Percentiles rank a stretch among this genome's conserved stretches.
These are phyloP conservation scores for Xylariales sp. DNA, from an alignment of 2,329 filamentous ascomycete genomes.

Conservation along the genomic window DNA sequence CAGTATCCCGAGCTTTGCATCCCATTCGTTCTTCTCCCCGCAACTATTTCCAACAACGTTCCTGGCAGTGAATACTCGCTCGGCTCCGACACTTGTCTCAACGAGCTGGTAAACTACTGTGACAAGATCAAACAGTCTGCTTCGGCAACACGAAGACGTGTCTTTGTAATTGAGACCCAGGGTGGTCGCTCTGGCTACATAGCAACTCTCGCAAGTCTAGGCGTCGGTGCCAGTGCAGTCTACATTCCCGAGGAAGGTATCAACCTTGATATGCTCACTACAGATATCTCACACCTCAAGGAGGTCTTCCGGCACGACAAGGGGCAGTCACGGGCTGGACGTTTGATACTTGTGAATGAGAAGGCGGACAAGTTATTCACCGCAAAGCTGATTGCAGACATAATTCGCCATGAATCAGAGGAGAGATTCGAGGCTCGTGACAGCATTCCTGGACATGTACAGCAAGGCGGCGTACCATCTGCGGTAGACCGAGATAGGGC, in stretches of 20 bases:
- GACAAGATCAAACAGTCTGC: conserved; percentile 98
- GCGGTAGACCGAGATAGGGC: conserved; percentile 95
- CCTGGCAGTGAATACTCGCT: conserved; percentile 96
- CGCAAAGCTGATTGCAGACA: conserved; percentile 89
- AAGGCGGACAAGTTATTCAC: conserved; percentile 86
- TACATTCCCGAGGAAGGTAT: conserved; percentile 98
- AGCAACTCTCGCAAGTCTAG: conserved; percentile 82
- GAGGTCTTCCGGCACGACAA: conserved; percentile 80
- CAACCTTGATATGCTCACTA: conserved; percentile 84
- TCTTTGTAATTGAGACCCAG: conserved; percentile 98
- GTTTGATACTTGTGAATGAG: conserved; percentile 95
- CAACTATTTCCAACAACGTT: conserved; percentile 99
- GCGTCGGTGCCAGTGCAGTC: conserved; percentile 87
- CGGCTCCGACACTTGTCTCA: conserved; percentile 93
- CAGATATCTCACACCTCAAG: conserved; percentile 85
- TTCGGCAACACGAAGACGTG: conserved; percentile 84
- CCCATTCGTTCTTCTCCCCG: conserved; percentile 84
- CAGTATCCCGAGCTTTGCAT: conserved; percentile 85
- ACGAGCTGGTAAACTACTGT: conserved; percentile 90
- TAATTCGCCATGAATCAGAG: conserved; percentile 89
- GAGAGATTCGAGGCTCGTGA: conserved; percentile 90
- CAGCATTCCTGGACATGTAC: conserved; percentile 89
- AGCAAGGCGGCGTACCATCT: conserved; percentile 88
- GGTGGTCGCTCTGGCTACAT: conserved; percentile 93
- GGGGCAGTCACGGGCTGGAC: conserved; percentile 84